Conservation (phyloP, 2,329 filamentous ascomycete genomes). For the Lasiodiplodia sp. region DNA sequence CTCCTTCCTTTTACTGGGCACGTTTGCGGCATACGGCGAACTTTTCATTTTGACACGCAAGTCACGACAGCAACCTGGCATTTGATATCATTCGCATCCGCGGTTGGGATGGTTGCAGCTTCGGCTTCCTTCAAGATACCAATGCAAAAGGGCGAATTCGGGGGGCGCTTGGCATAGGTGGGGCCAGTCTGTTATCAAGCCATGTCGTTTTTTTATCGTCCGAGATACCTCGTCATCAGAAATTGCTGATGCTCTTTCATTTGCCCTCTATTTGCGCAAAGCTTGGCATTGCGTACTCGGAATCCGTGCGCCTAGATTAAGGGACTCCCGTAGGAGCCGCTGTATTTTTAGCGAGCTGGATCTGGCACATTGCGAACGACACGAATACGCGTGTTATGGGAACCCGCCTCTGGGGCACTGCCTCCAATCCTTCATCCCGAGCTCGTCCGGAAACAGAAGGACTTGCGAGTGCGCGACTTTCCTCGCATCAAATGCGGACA, state of each 20-base stretch:
- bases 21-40: neutral
- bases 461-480: neutral
- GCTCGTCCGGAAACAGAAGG: neutral
- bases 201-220: conserved; percentile 1
- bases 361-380: neutral
- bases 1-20: conserved; percentile 1
- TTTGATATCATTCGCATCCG: conserved; percentile 2
- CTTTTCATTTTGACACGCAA: conserved; percentile 7
- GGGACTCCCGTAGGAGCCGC: neutral
- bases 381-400: conserved; percentile 3
- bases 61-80: conserved; percentile 25
- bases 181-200: conserved; percentile 13
- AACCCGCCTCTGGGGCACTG: conserved; percentile 7
- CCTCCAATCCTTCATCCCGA: neutral
- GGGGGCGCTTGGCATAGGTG: neutral
- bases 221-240: conserved; percentile 18
- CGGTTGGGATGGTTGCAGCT: neutral
- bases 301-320: conserved; percentile 23
- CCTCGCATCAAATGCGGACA: neutral
- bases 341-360: conserved; percentile 12
- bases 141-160: neutral
- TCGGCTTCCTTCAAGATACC: conserved; percentile 15
- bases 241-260: conserved; percentile 11
- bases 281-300: conserved; percentile 21
- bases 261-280: neutral